A percentile compares a stretch with the other conserved stretches of the same genome.
These are phyloP conservation scores for Wolfiporia cocos DNA, from an alignment of 1,284 basidiomycete genomes.

Conservation along the genomic window DNA sequence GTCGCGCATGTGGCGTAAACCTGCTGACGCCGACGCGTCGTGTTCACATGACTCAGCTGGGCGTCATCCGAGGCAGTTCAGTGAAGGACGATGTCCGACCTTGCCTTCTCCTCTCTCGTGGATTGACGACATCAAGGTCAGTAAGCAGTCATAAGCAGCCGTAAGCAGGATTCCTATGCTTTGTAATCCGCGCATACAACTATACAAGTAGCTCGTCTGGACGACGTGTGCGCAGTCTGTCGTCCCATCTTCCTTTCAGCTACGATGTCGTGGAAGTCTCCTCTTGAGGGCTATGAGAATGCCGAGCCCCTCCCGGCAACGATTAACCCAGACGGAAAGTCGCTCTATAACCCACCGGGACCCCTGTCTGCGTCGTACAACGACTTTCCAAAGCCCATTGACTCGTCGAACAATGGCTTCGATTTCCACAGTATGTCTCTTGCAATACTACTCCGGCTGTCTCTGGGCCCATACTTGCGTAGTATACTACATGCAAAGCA, in stretches of 20 bases:
- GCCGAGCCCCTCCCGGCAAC: conserved; percentile 42
- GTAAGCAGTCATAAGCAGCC: too few relatives aligned
- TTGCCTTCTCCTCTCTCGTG: too few relatives aligned
- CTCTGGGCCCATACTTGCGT: not conserved
- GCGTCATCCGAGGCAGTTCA: too few relatives aligned
- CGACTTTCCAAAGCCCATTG: conserved; percentile 47
- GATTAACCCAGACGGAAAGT: conserved; percentile 53
- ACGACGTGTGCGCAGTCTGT: not conserved
- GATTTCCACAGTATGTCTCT: conserved; percentile 57
- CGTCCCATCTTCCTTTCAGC: not conserved
- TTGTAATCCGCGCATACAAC: too few relatives aligned
- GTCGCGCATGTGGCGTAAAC: too few relatives aligned
- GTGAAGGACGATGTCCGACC: too few relatives aligned
- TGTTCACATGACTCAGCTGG: conserved; percentile 1
- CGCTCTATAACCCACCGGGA: conserved; percentile 42
- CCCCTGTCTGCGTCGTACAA: conserved; percentile 44
- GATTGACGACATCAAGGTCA: too few relatives aligned
- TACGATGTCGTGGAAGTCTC: conserved; percentile 26
- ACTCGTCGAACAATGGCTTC: conserved; percentile 49
- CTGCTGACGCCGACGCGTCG: not conserved
- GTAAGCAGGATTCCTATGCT: not conserved
- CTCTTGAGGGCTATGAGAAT: conserved; percentile 39
- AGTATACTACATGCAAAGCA: conserved; percentile 62
- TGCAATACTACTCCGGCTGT: not conserved
- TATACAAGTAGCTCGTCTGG: not conserved